Evolutionary conservation across 2,329 filamentous ascomycete genomes (phyloP), one percentile per base, ranked within the genome.

Genomic region (Trichophyton verrucosum): DNA sequence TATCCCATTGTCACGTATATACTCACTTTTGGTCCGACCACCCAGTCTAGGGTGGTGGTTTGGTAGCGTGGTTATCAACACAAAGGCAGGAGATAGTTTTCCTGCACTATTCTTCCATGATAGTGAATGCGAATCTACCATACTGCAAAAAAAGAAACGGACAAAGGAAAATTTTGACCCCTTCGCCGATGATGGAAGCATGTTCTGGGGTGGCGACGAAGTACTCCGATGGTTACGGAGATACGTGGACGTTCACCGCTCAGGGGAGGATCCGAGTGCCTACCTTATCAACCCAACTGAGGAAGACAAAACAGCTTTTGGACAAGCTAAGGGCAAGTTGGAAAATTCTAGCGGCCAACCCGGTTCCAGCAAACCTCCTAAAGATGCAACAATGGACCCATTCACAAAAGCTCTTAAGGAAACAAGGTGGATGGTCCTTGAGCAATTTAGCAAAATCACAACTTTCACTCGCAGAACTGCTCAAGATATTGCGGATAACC

Each of bases 41-140:
- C 95, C 94, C 3, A 96, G 90, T 71, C 76, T 96, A 6, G 95
- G 94, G 15, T 99, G 94, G 95, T 99, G 94, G 94, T 96, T 95
- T 72, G 94, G 94, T 38, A 96, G 91, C 64, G 76, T 99, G 30
- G 87, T 99, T 61, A 89, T 99, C 76, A 99, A 99, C 72, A 90
- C 89, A 0, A 81, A 88, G 11, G 85, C 87, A 0, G 95, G 95
- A 2, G 91, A 97, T 71, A 94, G 89, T 71, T 96, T 97, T 66
- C 94, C 94, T 0, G 91, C 94, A 0, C 78, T 99, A 1, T 99
- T 99, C 76, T 99, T 99, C 76, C 94, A 99, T 72, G 94, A 99
- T 70, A 91, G 86, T 64, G 94, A 99, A 76, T 99, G 94, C 69
- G 88, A 96, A 74, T 95, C 88, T 59, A 99, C 94, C 0, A 95